Percentiles rank a stretch among this genome's conserved stretches.
Conservation (phyloP, 2,329 filamentous ascomycete genomes). For the Pestalotiopsis sp. region DNA sequence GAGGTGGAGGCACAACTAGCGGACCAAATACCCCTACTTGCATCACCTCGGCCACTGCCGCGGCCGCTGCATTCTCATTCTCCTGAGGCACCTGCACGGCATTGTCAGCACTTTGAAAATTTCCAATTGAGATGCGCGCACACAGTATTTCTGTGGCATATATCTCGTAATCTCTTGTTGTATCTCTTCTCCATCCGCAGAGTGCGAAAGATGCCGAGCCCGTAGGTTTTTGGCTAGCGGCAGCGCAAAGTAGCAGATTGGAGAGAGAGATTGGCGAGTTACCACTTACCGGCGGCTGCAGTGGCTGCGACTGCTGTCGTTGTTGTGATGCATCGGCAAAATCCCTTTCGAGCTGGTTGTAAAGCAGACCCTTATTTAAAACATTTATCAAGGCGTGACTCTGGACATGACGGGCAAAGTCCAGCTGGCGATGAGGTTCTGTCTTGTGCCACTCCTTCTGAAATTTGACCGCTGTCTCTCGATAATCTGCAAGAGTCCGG, state of each 20-base stretch:
- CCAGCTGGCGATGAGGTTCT: constrained; percentile 63
- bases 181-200: background rate
- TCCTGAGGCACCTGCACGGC: constrained; percentile 49
- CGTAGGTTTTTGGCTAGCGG: constrained; percentile 6
- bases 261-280: constrained; percentile 1
- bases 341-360: constrained; percentile 61
- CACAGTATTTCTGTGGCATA: background rate
- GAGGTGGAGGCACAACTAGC: constrained; percentile 41
- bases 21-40: constrained; percentile 61
- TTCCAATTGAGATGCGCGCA: constrained; percentile 20
- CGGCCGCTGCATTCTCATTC: constrained; percentile 44
- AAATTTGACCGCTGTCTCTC: constrained; percentile 68
- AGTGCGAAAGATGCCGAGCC: constrained; percentile 9
- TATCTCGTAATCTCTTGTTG: background rate
- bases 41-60: constrained; percentile 48
- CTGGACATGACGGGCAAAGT: constrained; percentile 67
- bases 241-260: background rate
- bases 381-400: constrained; percentile 65
- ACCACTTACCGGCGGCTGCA: constrained; percentile 43
- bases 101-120: constrained; percentile 38
- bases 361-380: constrained; percentile 65
- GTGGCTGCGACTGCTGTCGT: background rate
- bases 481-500: constrained; percentile 57
- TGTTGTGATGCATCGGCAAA: constrained; percentile 39
- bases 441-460: constrained; percentile 70